phyloP scores from a whole-genome alignment of 495 filamentous ascomycete genomes.

The Penicillium antarcticum region DNA sequence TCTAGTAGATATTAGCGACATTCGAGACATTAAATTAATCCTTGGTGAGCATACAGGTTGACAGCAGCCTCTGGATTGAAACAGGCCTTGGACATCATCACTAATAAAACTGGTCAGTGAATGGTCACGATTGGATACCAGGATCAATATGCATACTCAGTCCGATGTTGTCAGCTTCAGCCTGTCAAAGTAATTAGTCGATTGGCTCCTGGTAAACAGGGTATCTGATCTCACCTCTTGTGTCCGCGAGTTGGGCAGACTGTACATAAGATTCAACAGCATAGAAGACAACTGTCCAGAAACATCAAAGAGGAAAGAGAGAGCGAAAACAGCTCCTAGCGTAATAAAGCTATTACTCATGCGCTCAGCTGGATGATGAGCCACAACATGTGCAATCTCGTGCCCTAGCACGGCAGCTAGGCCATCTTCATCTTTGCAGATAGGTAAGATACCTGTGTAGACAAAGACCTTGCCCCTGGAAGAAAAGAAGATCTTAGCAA shows the following conservation, averaged over 20 bases:
- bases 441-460: constrained; percentile 73
- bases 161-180: constrained; percentile 86
- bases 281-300: constrained; percentile 40
- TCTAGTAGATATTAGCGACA: constrained; percentile 14
- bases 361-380: constrained; percentile 73
- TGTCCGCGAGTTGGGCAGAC: constrained; percentile 65
- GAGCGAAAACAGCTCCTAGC: constrained; percentile 47
- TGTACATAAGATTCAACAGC: constrained; percentile 60
- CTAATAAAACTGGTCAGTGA: constrained; percentile 20
- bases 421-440: constrained; percentile 69
- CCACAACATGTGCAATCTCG: constrained; percentile 91
- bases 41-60: constrained; percentile 37
- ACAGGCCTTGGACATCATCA: constrained; percentile 63
- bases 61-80: constrained; percentile 76
- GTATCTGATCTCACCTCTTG: constrained; percentile 50
- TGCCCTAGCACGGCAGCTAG: constrained; percentile 85
- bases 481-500: constrained; percentile 4
- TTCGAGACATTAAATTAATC: background rate
- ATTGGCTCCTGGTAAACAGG: background rate
- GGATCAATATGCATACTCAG: constrained; percentile 44
- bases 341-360: constrained; percentile 62
- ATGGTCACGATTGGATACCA: constrained; percentile 34
- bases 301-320: constrained; percentile 49
- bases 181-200: constrained; percentile 19
- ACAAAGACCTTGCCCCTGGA: constrained; percentile 85